phyloP scores from a whole-genome alignment of 176 grass and related monocot genomes.

The Lolium perenne region DNA sequence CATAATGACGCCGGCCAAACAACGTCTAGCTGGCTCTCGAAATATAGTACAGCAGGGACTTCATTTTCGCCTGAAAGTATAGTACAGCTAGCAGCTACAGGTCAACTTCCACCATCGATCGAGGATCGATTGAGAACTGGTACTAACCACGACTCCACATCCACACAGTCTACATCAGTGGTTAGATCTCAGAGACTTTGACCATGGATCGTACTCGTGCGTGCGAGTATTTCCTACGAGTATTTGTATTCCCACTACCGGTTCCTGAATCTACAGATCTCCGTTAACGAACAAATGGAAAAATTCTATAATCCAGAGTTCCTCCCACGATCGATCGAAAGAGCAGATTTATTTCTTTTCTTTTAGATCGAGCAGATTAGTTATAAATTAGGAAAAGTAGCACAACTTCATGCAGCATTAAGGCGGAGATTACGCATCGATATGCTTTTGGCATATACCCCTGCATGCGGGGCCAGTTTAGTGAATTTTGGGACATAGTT shows the following conservation, averaged over 20 bases:
- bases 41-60: not conserved
- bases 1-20: constrained; percentile 26
- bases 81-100: not conserved
- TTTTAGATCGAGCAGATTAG: no score
- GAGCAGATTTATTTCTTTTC: not conserved
- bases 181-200: not conserved
- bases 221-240: not conserved
- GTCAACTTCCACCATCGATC: constrained; percentile 14
- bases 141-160: no score
- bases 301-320: not conserved
- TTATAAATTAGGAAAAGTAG: no score
- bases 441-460: not conserved
- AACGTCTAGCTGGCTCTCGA: not conserved
- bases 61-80: not conserved
- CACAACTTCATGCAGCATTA: not conserved
- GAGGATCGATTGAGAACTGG: not conserved
- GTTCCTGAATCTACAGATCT: not conserved
- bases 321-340: not conserved
- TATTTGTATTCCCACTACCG: no score
- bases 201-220: not conserved
- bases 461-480: not conserved
- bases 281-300: not conserved
- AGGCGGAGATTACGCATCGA: not conserved
- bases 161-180: not conserved
- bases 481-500: not conserved